A percentile compares a stretch with the other conserved stretches of the same genome.
Conservation (phyloP, 2,329 filamentous ascomycete species). For the Colletotrichum zoysiae region DNA sequence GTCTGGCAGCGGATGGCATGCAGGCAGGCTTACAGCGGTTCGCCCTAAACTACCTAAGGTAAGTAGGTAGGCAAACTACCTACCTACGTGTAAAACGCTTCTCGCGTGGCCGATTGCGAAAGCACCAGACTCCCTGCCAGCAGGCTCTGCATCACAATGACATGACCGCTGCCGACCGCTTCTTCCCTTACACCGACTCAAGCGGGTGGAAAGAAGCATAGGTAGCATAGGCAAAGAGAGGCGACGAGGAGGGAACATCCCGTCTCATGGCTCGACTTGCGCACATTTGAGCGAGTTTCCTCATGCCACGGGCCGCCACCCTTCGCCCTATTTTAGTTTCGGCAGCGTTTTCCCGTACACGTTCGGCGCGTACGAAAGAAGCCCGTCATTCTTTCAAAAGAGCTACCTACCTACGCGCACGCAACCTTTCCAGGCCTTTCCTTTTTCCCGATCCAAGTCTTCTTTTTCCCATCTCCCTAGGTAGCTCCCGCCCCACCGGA, state of each 20-base stretch:
- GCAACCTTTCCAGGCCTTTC: background rate
- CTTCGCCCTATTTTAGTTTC: background rate
- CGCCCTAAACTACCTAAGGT: constrained; percentile 16
- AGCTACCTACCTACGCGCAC: background rate
- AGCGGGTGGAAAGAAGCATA: background rate
- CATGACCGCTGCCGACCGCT: constrained; percentile 10
- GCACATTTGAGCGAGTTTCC: constrained; percentile 58
- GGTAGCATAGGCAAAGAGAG: constrained; percentile 6
- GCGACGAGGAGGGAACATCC: constrained; percentile 37
- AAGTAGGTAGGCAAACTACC: too few relatives aligned
- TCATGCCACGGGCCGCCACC: constrained; percentile 39
- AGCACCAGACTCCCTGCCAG: background rate
- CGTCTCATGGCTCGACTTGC: constrained; percentile 45
- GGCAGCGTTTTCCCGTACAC: background rate
- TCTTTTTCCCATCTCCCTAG: constrained; percentile 20
- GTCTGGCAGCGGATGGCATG: background rate
- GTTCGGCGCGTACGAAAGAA: background rate
- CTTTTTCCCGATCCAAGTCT: background rate
- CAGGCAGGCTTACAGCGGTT: constrained; percentile 12
- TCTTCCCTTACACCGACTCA: constrained; percentile 33
- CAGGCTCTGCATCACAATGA: background rate
- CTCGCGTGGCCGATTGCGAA: background rate
- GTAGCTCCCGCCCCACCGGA: constrained; percentile 20
- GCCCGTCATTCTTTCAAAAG: background rate
- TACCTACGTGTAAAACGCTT: background rate